Conservation (phyloP, 805 yeast species). For the Saccharomyces paradoxus region DNA sequence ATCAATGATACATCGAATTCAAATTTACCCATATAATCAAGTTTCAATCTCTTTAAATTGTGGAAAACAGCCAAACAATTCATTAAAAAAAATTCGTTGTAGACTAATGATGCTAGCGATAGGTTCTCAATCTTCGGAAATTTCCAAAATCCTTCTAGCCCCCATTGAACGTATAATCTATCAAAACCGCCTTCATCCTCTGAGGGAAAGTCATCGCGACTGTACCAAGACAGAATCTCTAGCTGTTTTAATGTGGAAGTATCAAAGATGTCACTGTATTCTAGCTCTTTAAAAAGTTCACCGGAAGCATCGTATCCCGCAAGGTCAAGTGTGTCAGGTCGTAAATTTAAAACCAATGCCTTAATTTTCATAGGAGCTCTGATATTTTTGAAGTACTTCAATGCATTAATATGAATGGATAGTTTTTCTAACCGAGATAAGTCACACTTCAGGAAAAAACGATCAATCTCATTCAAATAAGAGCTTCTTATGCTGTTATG, state of each 20-base stretch:
- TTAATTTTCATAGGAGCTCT: conserved; percentile 14
- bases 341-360: conserved; percentile 20
- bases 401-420: conserved; percentile 23
- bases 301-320: neutral
- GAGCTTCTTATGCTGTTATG: conserved; percentile 6
- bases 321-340: conserved; percentile 20
- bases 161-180: conserved; percentile 20
- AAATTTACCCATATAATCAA: conserved; percentile 25
- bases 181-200: conserved; percentile 12
- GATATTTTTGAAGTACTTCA: conserved; percentile 15
- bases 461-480: conserved; percentile 11
- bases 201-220: conserved; percentile 8
- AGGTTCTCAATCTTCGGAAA: conserved; percentile 28
- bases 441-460: conserved; percentile 8
- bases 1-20: conserved; percentile 8
- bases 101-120: conserved; percentile 28
- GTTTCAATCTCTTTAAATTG: conserved; percentile 25
- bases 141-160: conserved; percentile 23
- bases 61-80: conserved; percentile 20
- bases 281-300: conserved; percentile 6
- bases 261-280: conserved; percentile 29
- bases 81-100: conserved; percentile 19
- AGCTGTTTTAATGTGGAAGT: conserved; percentile 21
- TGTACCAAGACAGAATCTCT: conserved; percentile 35
- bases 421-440: conserved; percentile 16